These are phyloP conservation scores for Eimeria praecox DNA, from an alignment of 169 alveolate species.

Conservation along the genomic window DNA sequence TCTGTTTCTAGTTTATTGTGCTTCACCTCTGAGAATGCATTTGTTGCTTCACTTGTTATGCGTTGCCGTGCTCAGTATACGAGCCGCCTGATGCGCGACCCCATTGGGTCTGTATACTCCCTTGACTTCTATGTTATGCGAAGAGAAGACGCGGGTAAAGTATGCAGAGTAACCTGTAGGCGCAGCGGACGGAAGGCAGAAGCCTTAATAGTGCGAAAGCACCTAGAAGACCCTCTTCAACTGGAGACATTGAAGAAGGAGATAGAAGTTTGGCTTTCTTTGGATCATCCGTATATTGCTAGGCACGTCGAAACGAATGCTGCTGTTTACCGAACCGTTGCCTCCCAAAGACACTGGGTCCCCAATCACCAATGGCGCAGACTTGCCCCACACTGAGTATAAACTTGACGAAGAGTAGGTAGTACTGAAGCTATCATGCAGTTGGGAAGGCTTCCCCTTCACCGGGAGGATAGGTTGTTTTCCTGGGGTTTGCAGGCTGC, in stretches of 20 bases:
- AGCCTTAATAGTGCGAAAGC: conserved; percentile 38
- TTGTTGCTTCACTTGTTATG: background rate
- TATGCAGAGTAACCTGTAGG: conserved; percentile 68
- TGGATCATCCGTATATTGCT: conserved; percentile 95
- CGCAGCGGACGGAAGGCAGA: conserved; percentile 76
- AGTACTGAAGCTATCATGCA: background rate
- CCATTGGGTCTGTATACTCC: conserved; percentile 42
- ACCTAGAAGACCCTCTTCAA: conserved; percentile 64
- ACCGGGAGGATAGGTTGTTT: background rate
- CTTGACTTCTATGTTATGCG: conserved; percentile 38
- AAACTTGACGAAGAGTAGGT: no score
- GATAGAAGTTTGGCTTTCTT: conserved; percentile 80
- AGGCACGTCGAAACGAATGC: conserved; percentile 65
- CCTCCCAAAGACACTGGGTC: background rate
- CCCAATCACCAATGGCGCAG: background rate
- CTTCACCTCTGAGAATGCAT: background rate
- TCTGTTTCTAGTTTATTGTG: background rate
- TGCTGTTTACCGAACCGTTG: background rate
- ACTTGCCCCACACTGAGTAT: background rate
- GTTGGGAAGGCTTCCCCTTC: background rate
- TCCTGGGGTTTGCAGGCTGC: conserved; percentile 81
- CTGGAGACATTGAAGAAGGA: conserved; percentile 84
- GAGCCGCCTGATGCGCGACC: conserved; percentile 65
- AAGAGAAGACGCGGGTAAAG: conserved; percentile 58
- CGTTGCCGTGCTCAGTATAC: conserved; percentile 39